Evolutionary conservation across 805 yeast species (phyloP), one percentile per base, ranked within the genome.

Genomic region (Lipomyces lipofer): DNA sequence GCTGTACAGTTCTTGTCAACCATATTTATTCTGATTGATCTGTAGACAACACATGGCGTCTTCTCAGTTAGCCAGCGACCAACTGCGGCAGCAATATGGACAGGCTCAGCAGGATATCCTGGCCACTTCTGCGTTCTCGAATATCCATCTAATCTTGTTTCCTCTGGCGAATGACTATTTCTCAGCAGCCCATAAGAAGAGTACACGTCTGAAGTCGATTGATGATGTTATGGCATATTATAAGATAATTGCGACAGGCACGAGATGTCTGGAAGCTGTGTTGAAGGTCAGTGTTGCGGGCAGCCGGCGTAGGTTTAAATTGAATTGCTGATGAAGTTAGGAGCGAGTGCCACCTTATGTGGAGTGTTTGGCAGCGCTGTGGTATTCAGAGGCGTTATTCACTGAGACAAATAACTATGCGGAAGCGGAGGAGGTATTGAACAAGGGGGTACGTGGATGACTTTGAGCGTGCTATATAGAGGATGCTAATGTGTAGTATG

Each of bases 301-400:
- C 8, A 8, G 17, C 15, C n/a, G 52, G 32, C 12, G 25, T 6
- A 40, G n/a, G 12, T 21, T 7, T 15, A 22, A 27, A 24, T 21
- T 24, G 27, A 24, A 22, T 17, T n/a, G 4, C 25, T 10, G n/a
- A n/a, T 15, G 8, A 4, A 24, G 17, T 10, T 32, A 54, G 53
- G 59, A 54, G 35, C 56, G 62, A 9, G 25, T 48, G 15, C 60
- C 51, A 32, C 59, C 59, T 4, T 58, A 58, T 39, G 56, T 58
- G 10, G 62, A 58, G 21, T 58, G 62, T 30, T 22, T 58, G 17
- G 60, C 62, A 9, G 52, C 54, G 27, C 39, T 58, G 24, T 47
- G 52, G 54, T 58, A 58, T 25, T 49, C 51, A 28, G 60, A 58
- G 28, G 49, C 47, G 9, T 13, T 58, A 17, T 54, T 33, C 17